phyloP scores from a whole-genome alignment of 768 basidiomycete species.

The Exidia glandulosa region DNA sequence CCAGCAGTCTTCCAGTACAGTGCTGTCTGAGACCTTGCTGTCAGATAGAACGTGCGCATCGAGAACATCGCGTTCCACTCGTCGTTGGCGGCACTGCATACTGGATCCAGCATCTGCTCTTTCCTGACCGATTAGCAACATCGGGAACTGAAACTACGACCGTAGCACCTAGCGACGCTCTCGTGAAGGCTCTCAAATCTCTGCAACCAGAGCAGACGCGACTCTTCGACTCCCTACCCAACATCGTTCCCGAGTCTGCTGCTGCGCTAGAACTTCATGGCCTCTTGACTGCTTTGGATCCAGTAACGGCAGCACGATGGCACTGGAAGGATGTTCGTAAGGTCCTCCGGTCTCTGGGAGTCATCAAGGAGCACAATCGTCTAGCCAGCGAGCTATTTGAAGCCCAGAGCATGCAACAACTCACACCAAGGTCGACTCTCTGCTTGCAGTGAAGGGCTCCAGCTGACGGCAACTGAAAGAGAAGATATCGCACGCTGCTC shows the following conservation, averaged over 20 bases:
- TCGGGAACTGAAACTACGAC: slow-evolving; percentile 9
- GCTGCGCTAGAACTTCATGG: slow-evolving; percentile 52
- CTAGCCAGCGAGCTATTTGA: slow-evolving; percentile 55
- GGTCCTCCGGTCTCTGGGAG: slow-evolving; percentile 65
- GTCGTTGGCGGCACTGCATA: slow-evolving; percentile 94
- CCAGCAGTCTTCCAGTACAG: slow-evolving; percentile 8
- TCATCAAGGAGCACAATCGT: slow-evolving; percentile 61
- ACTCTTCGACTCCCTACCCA: slow-evolving; percentile 49
- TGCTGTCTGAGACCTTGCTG: not conserved
- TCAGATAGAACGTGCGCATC: slow-evolving; percentile 69
- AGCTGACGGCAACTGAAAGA: not conserved
- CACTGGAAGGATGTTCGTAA: slow-evolving; percentile 95
- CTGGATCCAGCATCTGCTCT: slow-evolving; percentile 93
- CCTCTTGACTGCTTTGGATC: slow-evolving; percentile 61
- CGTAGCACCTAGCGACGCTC: slow-evolving; percentile 2
- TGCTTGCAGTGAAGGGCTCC: not conserved
- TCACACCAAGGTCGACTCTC: slow-evolving; percentile 10
- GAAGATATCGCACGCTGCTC: slow-evolving; percentile 72
- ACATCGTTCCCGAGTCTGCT: slow-evolving; percentile 44
- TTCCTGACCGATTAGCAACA: slow-evolving; percentile 58
- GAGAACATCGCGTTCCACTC: slow-evolving; percentile 59
- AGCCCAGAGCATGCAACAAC: slow-evolving; percentile 40
- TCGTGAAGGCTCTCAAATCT: slow-evolving; percentile 35
- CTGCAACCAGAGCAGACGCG: slow-evolving; percentile 4
- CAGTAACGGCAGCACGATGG: slow-evolving; percentile 68